These are phyloP conservation scores for Tirmania nivea DNA, from an alignment of 495 filamentous ascomycete genomes.

Conservation along the genomic window DNA sequence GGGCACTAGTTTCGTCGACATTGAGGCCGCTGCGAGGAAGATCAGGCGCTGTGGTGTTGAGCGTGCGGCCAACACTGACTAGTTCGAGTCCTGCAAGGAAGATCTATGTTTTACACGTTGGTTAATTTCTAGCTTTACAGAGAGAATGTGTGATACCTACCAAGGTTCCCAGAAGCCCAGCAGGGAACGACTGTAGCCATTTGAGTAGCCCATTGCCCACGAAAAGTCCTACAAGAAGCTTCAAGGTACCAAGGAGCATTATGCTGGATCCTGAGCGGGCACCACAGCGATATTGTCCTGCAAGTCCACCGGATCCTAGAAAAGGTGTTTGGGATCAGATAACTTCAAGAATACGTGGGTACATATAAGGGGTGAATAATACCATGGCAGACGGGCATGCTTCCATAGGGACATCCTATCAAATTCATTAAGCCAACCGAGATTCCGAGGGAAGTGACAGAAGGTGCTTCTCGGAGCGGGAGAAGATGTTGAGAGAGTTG, in stretches of 20 bases:
- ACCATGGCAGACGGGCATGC: slow-evolving; percentile 90
- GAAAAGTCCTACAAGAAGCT: slow-evolving; percentile 51
- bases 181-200: slow-evolving; percentile 49
- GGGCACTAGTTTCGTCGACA: too few species aligned
- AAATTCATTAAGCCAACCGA: slow-evolving; percentile 71
- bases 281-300: slow-evolving; percentile 75
- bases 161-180: slow-evolving; percentile 58
- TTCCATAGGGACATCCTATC: slow-evolving; percentile 68
- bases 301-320: slow-evolving; percentile 53
- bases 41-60: slow-evolving; percentile 54
- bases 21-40: slow-evolving; percentile 14
- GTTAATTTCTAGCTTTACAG: too few species aligned
- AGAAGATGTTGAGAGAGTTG: slow-evolving; percentile 54
- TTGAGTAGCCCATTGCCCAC: slow-evolving; percentile 46
- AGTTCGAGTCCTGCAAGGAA: slow-evolving; percentile 73
- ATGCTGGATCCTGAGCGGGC: slow-evolving; percentile 69
- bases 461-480: slow-evolving; percentile 41
- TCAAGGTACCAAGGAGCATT: slow-evolving; percentile 54
- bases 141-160: too few species aligned
- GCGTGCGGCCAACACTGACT: slow-evolving; percentile 55
- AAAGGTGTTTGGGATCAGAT: neutral
- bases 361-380: neutral
- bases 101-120: slow-evolving; percentile 20
- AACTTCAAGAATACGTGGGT: neutral
- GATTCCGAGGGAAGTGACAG: slow-evolving; percentile 49